Percentiles rank a stretch among this genome's conserved stretches.
Conservation (phyloP, 768 basidiomycete genomes). For the Tylopilus sp. region DNA sequence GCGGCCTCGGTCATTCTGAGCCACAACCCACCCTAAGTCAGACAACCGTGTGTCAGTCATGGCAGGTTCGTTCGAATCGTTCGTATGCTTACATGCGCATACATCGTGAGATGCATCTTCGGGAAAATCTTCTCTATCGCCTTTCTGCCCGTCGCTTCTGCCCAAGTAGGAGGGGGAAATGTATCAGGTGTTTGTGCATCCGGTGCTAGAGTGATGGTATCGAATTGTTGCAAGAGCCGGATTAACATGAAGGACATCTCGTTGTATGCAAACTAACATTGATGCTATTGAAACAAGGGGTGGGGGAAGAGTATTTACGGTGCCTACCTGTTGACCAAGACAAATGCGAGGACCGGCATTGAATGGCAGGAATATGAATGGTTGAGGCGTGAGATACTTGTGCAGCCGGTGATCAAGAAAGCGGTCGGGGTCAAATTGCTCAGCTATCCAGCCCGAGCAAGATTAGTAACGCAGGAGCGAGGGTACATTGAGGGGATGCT, state of each 20-base stretch:
- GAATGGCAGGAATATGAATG: slow-evolving; percentile 70
- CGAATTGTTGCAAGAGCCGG: slow-evolving; percentile 59
- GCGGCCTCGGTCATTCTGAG: slow-evolving; percentile 37
- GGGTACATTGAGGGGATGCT: not conserved
- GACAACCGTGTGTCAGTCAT: not conserved
- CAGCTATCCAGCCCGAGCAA: slow-evolving; percentile 36
- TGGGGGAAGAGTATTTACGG: not conserved
- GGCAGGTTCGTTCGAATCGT: not conserved
- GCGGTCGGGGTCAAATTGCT: slow-evolving; percentile 68
- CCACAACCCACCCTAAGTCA: slow-evolving; percentile 51
- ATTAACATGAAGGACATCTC: slow-evolving; percentile 63
- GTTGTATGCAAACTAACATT: slow-evolving; percentile 49
- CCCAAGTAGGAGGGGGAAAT: slow-evolving; percentile 48
- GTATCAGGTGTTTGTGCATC: slow-evolving; percentile 45
- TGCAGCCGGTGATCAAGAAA: slow-evolving; percentile 64
- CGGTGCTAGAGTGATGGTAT: slow-evolving; percentile 42
- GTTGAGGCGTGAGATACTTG: slow-evolving; percentile 58
- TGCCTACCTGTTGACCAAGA: slow-evolving; percentile 46
- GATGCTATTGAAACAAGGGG: not conserved
- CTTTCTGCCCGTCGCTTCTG: slow-evolving; percentile 42
- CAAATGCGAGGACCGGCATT: slow-evolving; percentile 56
- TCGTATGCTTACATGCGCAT: slow-evolving; percentile 36
- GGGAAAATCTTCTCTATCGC: slow-evolving; percentile 48
- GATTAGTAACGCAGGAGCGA: not conserved
- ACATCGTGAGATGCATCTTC: slow-evolving; percentile 55